Evolutionary conservation across 1,284 basidiomycete genomes (phyloP), one percentile per base, ranked within the genome.

Genomic region (Coniferiporia weirii): DNA sequence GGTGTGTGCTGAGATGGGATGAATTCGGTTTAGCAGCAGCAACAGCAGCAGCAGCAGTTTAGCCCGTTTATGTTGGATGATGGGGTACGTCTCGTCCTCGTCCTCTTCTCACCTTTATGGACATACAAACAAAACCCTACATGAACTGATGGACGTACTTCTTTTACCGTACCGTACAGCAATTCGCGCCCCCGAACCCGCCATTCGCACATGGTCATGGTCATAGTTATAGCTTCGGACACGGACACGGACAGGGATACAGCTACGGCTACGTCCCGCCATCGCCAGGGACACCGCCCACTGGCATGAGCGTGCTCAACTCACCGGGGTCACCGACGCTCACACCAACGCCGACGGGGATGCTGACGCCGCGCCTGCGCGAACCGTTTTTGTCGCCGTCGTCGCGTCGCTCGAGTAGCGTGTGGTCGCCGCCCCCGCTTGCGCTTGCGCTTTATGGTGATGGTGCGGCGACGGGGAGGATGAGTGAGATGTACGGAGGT

Each of bases 371-470:
- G 7, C 71, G 73, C 57, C 74, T 69, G 49, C 81, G 85, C 22
- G 73, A 80, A 0, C 83, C 86, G 0, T 87, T 87, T 73, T 78
- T 88, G 54, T 80, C 83, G 6, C 86, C 86, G 0, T 78, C 84
- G 4, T 84, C 83, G 2, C 77, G 86, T 20, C 85, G 84, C 0
- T 65, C 74, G 6, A 84, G 81, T 0, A 76, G 78, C 13, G 63
- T 84, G 0, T 87, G 85, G 86, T 73, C 79, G 0, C 85, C 81
- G 4, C 83, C 83, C 12, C 71, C 75, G 1, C 58, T 27, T 27
- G 27, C 3, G 27, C 27, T 27, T 27, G 27, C 3, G 27, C 27
- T 27, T 27, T 27, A 27, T 27, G 27, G 27, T 3, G 27, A 27
- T 27, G 27, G n/a, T 27, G 27, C n/a, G 27, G 27, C 5, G 5